phyloP scores from a whole-genome alignment of 2,329 filamentous ascomycete species.

The Coleophoma crateriformis region DNA sequence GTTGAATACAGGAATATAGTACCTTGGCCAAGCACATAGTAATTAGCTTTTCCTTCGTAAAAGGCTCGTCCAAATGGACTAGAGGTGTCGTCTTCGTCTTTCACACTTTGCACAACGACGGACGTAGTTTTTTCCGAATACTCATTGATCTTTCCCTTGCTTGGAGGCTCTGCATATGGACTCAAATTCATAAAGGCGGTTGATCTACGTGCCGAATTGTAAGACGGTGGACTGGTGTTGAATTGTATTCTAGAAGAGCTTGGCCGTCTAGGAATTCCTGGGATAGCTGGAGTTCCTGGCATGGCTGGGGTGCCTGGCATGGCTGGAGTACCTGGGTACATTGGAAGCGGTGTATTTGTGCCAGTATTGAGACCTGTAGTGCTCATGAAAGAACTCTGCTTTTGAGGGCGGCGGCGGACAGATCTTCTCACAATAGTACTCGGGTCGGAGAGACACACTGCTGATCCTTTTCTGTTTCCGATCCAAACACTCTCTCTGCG shows the following conservation, averaged over 20 bases:
- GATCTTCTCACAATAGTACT: not conserved
- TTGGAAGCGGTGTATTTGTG: not conserved
- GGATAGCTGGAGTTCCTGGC: not conserved
- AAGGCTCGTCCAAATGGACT: conserved; percentile 50
- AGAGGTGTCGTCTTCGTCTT: conserved; percentile 17
- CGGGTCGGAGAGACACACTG: conserved; percentile 32
- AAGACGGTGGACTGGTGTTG: no score
- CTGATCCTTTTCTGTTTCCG: conserved; percentile 45
- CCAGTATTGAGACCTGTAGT: not conserved
- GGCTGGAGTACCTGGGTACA: not conserved
- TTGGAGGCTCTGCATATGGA: no score
- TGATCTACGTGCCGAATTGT: no score
- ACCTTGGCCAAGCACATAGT: conserved; percentile 41
- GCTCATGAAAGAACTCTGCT: not conserved
- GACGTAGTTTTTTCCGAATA: not conserved
- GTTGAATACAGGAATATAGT: conserved; percentile 45
- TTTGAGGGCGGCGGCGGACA: not conserved
- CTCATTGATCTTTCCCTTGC: no score
- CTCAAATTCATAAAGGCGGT: no score
- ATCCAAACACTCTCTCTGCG: conserved; percentile 41
- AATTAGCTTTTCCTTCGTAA: conserved; percentile 43
- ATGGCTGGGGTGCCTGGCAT: not conserved
- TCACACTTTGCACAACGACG: no score
- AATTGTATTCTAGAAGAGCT: no score
- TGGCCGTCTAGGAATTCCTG: no score